Evolutionary conservation across 2,329 filamentous ascomycete genomes (phyloP).

Genomic region (Cladosporium phlei): DNA sequence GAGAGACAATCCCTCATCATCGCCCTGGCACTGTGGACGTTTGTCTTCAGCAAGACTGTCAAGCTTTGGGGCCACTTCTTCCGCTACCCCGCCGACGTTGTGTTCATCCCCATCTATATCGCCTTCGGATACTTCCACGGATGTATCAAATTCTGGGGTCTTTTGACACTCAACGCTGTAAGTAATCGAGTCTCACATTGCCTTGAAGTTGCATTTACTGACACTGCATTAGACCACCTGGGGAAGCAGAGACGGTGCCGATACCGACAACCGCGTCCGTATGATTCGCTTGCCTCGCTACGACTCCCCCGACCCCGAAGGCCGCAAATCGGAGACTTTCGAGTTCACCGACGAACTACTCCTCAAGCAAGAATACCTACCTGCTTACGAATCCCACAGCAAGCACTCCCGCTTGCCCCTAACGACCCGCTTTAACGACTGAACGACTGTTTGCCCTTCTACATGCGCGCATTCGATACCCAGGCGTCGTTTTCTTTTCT

Average conservation of each 20-base stretch:
- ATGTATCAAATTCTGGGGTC: slow-evolving; percentile 83
- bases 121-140: slow-evolving; percentile 91
- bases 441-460: slow-evolving; percentile 22
- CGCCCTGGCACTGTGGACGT: slow-evolving; percentile 65
- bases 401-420: slow-evolving; percentile 16
- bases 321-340: slow-evolving; percentile 31
- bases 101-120: slow-evolving; percentile 78
- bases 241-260: slow-evolving; percentile 89
- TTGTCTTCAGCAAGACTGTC: slow-evolving; percentile 80
- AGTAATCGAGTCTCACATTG: slow-evolving; percentile 31
- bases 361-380: slow-evolving; percentile 24
- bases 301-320: slow-evolving; percentile 25
- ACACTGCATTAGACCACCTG: slow-evolving; percentile 70
- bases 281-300: slow-evolving; percentile 47
- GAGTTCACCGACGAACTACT: slow-evolving; percentile 20
- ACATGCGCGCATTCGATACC: slow-evolving; percentile 24
- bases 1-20: slow-evolving; percentile 48
- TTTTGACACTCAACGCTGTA: slow-evolving; percentile 68
- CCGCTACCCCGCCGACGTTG: slow-evolving; percentile 74
- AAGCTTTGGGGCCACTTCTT: slow-evolving; percentile 85
- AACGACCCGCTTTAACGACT: slow-evolving; percentile 24
- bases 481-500: slow-evolving; percentile 23
- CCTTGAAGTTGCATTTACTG: not conserved
- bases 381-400: slow-evolving; percentile 28
- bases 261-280: slow-evolving; percentile 71